Evolutionary conservation across 73 alveolate genomes (phyloP), one percentile per base, ranked within the genome.

Genomic region (Paramecium sonneborni): DNA sequence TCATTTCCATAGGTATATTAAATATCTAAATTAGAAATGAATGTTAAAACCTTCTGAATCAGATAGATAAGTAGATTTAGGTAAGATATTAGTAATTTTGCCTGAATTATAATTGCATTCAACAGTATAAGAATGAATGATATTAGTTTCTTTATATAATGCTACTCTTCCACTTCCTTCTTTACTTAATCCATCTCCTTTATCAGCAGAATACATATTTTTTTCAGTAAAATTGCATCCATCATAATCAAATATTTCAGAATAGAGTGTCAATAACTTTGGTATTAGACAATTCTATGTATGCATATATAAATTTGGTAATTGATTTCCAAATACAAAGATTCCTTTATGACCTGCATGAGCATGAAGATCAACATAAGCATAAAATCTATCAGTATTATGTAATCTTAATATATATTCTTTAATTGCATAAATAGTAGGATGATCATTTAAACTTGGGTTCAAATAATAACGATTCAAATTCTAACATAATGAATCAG

Each of bases 131-230:
- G 99, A 95, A 88, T 94, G 97, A 57, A 93, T 93, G 14, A 97
- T 92, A 57, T 97, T 95, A 48, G 99, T 97, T 41, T 94, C 99
- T 72, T 97, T 96, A 85, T 95, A 96, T 79, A 98, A 74, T 48
- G 98, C 99, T 8, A 98, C 99, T 85, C 99, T 93, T 23, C 99
- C 99, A 21, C 98, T 93, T 56, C 99, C 99, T 92, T 97, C 99
- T 92, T 97, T 96, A 11, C 98, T 93, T 11, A 95, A 86, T 35
- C 98, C 98, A 52, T 95, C 96, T 38, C 97, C 94, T 93, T 95
- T 95, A 84, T 97, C 98, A 85, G 95, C 96, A 37, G 96, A 94
- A 67, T 93, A 92, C 99, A 98, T 97, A 32, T 94, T 93, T 68
- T 96, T 96, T 85, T 98, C 98, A 26, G 95, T 57, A 35, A 93